Evolutionary conservation across 169 alveolate species (phyloP).

Genomic region (Plasmodium ovale): DNA sequence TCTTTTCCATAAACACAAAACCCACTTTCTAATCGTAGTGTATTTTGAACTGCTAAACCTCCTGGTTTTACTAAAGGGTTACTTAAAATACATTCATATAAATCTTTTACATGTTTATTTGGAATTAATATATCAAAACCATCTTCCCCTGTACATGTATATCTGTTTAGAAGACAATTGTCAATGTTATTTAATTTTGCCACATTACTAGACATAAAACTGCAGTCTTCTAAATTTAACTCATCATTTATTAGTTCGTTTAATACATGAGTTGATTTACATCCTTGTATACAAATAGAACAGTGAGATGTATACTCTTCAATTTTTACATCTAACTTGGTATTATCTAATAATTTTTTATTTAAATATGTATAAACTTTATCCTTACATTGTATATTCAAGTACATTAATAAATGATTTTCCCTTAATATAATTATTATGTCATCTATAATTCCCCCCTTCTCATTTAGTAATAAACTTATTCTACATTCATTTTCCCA

Average conservation of each 20-base stretch:
- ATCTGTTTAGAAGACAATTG: slow-evolving; percentile 49
- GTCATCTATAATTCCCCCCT: slow-evolving; percentile 73
- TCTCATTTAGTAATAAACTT: slow-evolving; percentile 66
- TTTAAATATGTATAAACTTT: slow-evolving; percentile 65
- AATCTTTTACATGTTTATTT: slow-evolving; percentile 23
- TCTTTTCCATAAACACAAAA: slow-evolving; percentile 77
- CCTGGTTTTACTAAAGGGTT: slow-evolving; percentile 75
- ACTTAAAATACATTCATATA: slow-evolving; percentile 47
- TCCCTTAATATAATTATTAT: slow-evolving; percentile 50
- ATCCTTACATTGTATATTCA: slow-evolving; percentile 72
- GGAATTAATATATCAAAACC: slow-evolving; percentile 74
- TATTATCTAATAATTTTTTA: slow-evolving; percentile 45
- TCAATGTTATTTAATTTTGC: slow-evolving; percentile 34
- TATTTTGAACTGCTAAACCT: slow-evolving; percentile 70
- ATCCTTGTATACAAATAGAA: slow-evolving; percentile 69
- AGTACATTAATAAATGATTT: slow-evolving; percentile 52
- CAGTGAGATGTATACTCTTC: slow-evolving; percentile 71
- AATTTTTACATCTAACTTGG: slow-evolving; percentile 38
- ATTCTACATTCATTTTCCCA: slow-evolving; percentile 79
- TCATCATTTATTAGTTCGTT: slow-evolving; percentile 43
- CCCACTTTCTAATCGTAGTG: slow-evolving; percentile 75
- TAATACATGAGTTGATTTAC: slow-evolving; percentile 53
- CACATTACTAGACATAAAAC: slow-evolving; percentile 73
- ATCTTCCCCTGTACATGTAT: slow-evolving; percentile 78
- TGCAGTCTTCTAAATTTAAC: slow-evolving; percentile 37